Conservation (phyloP, 2,329 filamentous ascomycete genomes). For the Onygena corvina region DNA sequence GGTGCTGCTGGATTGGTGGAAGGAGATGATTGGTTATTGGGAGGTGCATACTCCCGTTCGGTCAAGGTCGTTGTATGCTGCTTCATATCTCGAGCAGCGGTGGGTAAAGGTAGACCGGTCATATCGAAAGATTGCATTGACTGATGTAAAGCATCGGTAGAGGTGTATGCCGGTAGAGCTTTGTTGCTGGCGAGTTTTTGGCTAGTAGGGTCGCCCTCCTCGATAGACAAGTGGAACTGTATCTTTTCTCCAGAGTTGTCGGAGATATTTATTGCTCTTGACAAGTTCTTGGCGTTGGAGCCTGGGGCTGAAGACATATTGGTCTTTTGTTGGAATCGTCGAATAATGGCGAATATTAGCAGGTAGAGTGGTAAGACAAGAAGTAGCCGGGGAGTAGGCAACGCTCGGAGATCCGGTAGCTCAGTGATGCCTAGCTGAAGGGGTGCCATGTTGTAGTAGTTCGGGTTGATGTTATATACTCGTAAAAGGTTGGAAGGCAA, state of each 20-base stretch:
- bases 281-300: neutral
- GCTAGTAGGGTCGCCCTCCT: neutral
- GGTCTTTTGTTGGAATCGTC: neutral
- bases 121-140: neutral
- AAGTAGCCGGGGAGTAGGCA: neutral
- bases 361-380: neutral
- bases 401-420: neutral
- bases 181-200: neutral
- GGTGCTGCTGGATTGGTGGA: neutral
- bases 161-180: no score
- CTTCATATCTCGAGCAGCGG: neutral
- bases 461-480: neutral
- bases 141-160: neutral
- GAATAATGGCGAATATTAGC: neutral
- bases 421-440: neutral
- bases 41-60: neutral
- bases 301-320: neutral
- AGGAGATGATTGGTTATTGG: neutral
- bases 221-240: neutral
- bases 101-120: neutral
- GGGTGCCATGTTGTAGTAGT: neutral
- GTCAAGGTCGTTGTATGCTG: neutral
- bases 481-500: neutral
- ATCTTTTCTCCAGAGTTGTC: neutral
- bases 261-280: conserved; percentile 3